Conservation (phyloP, 2,329 filamentous ascomycete species). For the Coleophoma crateriformis region DNA sequence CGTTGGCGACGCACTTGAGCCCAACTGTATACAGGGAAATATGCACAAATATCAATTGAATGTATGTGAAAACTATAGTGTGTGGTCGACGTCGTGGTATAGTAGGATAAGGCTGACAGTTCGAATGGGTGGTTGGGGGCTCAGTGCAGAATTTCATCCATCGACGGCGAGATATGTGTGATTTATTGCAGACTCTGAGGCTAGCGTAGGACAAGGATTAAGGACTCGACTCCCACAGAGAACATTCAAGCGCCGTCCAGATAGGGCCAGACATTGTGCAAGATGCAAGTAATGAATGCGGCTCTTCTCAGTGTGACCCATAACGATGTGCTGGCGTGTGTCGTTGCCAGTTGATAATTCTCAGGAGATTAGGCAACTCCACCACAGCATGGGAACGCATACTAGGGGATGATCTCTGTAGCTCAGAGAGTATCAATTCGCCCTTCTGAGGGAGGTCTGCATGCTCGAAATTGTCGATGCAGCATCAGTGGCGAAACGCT, state of each 20-base stretch:
- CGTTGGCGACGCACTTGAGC: conserved; percentile 45
- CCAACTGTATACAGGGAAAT: conserved; percentile 41
- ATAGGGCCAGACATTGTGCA: conserved; percentile 31
- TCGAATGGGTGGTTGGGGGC: conserved; percentile 25
- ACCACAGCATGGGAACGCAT: conserved; percentile 41
- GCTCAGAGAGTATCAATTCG: conserved; percentile 24
- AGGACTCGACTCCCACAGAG: conserved; percentile 21
- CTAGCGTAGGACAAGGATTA: conserved; percentile 27
- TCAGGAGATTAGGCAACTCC: conserved; percentile 58
- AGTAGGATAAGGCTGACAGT: conserved; percentile 27
- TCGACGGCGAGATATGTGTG: conserved; percentile 56
- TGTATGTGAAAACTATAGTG: conserved; percentile 24
- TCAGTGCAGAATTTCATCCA: conserved; percentile 34
- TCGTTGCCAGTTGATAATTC: conserved; percentile 74
- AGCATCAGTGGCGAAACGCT: conserved; percentile 26
- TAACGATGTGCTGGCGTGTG: conserved; percentile 87
- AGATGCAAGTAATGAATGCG: conserved; percentile 43
- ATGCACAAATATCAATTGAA: conserved; percentile 25
- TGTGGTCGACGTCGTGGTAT: conserved; percentile 26
- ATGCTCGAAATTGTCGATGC: conserved; percentile 24
- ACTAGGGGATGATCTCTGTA: conserved; percentile 26
- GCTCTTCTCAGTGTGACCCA: conserved; percentile 62
- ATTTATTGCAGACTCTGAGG: conserved; percentile 49
- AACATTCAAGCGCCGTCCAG: conserved; percentile 25
- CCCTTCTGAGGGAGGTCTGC: conserved; percentile 23